Evolutionary conservation across 176 grass and related monocot genomes (phyloP).

Genomic region (Secale cereale): DNA sequence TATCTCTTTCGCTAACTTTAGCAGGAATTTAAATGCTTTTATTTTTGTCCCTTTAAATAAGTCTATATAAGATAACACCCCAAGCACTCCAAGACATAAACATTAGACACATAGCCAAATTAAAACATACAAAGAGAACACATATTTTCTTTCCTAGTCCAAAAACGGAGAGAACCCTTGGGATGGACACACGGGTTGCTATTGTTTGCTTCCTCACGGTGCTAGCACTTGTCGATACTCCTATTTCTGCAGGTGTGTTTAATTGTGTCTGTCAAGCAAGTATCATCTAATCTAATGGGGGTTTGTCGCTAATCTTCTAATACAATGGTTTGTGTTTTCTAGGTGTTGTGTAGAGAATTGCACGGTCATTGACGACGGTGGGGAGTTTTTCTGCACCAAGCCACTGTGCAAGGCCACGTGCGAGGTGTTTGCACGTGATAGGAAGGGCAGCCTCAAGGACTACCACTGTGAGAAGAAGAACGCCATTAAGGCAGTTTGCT

Average conservation of each 20-base stretch:
- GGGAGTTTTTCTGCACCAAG: not conserved
- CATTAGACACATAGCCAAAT: not conserved
- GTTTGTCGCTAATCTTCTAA: not conserved
- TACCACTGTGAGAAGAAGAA: not conserved
- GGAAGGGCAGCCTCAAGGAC: not conserved
- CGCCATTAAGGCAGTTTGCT: not conserved
- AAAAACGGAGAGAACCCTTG: not conserved
- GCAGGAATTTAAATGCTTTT: not conserved
- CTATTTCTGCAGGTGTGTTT: not conserved
- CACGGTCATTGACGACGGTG: not conserved
- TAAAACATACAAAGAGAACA: not conserved
- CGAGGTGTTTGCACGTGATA: not conserved
- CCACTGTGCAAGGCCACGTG: not conserved
- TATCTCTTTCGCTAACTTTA: not conserved
- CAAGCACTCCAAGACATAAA: not conserved
- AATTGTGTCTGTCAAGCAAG: not conserved
- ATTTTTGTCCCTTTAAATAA: not conserved
- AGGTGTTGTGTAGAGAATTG: not conserved
- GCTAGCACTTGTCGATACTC: not conserved
- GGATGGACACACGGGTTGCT: not conserved
- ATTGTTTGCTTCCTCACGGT: not conserved
- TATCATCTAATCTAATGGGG: not conserved
- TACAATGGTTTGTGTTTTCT: not conserved
- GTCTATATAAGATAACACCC: not conserved
- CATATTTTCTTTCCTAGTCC: not conserved